Conservation (phyloP, 371 early-diverging fungal species). For the Lichtheimia corymbifera region DNA sequence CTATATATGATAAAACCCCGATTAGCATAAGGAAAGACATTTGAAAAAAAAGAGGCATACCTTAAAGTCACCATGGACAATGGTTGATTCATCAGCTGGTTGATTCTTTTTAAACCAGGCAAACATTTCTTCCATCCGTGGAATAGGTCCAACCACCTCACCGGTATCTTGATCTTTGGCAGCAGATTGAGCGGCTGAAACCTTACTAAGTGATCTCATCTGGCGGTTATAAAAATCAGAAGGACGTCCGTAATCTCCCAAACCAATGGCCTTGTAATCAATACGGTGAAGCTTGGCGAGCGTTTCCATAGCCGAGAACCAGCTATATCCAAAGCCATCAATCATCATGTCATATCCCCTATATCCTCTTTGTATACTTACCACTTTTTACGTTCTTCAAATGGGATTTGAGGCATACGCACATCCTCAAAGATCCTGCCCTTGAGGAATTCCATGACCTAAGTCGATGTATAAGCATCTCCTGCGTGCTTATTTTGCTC, state of each 20-base stretch:
- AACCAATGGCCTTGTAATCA: constrained; percentile 66
- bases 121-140: constrained; percentile 68
- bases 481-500: neutral
- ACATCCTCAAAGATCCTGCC: constrained; percentile 83
- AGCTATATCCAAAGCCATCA: constrained; percentile 40
- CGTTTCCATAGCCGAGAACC: constrained; percentile 73
- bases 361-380: constrained; percentile 13
- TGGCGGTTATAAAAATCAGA: constrained; percentile 84
- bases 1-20: neutral
- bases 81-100: constrained; percentile 72
- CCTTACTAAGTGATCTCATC: constrained; percentile 68
- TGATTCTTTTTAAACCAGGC: constrained; percentile 73
- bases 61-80: constrained; percentile 94
- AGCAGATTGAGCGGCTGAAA: constrained; percentile 69
- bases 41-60: constrained; percentile 14
- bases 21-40: too few species aligned
- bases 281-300: constrained; percentile 81
- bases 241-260: constrained; percentile 67
- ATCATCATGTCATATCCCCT: neutral
- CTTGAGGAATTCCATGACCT: constrained; percentile 89
- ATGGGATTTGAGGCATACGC: constrained; percentile 54
- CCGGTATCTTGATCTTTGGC: constrained; percentile 60
- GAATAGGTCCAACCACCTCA: constrained; percentile 64
- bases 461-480: neutral
- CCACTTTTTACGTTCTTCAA: constrained; percentile 61